Evolutionary conservation across 306 rosid genomes (phyloP).

Genomic region (Inga laurina): DNA sequence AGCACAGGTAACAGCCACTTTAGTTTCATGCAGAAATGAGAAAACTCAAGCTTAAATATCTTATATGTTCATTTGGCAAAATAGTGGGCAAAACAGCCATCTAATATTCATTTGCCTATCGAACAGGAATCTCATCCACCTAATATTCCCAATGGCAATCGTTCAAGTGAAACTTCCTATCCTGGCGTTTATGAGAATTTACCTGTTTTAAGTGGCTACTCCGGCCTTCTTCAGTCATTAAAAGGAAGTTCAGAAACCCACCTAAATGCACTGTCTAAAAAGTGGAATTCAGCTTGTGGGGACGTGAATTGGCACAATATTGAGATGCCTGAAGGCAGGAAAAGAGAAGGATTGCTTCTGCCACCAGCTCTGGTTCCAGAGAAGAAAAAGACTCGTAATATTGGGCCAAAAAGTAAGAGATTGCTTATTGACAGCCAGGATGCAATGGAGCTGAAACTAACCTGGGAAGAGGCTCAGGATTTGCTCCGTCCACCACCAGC

Average conservation of each 20-base stretch:
- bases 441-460: slow-evolving; percentile 87
- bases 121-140: slow-evolving; percentile 85
- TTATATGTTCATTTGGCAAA: slow-evolving; percentile 32
- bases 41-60: slow-evolving; percentile 40
- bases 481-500: slow-evolving; percentile 92
- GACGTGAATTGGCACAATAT: slow-evolving; percentile 74
- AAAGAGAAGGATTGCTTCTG: slow-evolving; percentile 69
- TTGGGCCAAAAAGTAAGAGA: slow-evolving; percentile 96
- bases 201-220: slow-evolving; percentile 88
- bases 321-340: slow-evolving; percentile 69
- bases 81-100: not conserved
- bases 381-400: slow-evolving; percentile 83
- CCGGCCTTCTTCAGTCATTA: slow-evolving; percentile 93
- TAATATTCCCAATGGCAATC: slow-evolving; percentile 74
- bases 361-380: slow-evolving; percentile 70
- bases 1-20: slow-evolving; percentile 69
- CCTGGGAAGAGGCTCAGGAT: slow-evolving; percentile 99
- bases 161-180: slow-evolving; percentile 85
- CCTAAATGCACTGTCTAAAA: slow-evolving; percentile 66
- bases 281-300: slow-evolving; percentile 68
- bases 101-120: slow-evolving; percentile 52
- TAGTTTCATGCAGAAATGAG: slow-evolving; percentile 37
- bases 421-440: slow-evolving; percentile 94
- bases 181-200: slow-evolving; percentile 90
- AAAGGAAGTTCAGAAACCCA: slow-evolving; percentile 83